Percentiles rank a stretch among this genome's conserved stretches.
These are phyloP conservation scores for Penicillium occitanis DNA, from an alignment of 2,329 filamentous ascomycete genomes.

Conservation along the genomic window DNA sequence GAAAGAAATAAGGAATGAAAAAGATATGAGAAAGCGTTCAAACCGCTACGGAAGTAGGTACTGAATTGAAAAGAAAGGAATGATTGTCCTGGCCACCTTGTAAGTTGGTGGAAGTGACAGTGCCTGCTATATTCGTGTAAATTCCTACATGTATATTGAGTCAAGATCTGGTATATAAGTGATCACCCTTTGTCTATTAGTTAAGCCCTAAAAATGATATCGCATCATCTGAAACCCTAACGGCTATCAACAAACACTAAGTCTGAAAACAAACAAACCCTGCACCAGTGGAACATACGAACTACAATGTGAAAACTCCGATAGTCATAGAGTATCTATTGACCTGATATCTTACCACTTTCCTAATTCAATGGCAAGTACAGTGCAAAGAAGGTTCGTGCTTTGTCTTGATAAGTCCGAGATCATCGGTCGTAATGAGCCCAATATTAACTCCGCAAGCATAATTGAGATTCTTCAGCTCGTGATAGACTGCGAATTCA, in stretches of 20 bases:
- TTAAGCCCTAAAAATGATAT: neutral
- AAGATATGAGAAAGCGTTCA: neutral
- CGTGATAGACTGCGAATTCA: neutral
- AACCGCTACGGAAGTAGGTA: neutral
- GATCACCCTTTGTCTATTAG: no score
- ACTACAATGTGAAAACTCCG: slow-evolving; percentile 3
- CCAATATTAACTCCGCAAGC: slow-evolving; percentile 9
- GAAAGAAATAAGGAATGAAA: neutral
- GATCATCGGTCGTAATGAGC: neutral
- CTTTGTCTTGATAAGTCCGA: neutral
- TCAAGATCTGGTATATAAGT: neutral
- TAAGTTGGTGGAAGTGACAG: neutral
- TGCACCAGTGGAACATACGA: neutral
- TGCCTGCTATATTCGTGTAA: neutral
- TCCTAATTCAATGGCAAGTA: no score
- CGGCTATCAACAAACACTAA: neutral
- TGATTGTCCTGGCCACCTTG: neutral
- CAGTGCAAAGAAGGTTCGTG: neutral
- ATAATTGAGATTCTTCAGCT: neutral
- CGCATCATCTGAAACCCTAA: neutral
- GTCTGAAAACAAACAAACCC: neutral
- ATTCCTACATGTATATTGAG: neutral
- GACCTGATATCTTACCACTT: neutral
- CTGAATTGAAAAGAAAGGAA: neutral
- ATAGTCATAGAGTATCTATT: neutral